Evolutionary conservation across 371 early-diverging fungal species (phyloP).

Genomic region (Neoconidiobolus thromboides): DNA sequence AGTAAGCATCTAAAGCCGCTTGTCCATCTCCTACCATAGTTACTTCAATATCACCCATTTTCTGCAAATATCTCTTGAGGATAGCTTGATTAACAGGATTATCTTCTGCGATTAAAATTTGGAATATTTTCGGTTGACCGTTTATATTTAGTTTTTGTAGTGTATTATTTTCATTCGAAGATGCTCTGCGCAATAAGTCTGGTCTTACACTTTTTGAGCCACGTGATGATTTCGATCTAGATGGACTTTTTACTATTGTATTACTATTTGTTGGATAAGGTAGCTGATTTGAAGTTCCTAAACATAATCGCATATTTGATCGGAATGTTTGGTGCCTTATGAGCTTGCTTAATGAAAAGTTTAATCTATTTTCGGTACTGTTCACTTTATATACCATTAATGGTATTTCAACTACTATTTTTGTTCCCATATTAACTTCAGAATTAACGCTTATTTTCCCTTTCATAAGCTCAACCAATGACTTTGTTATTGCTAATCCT

Average conservation of each 20-base stretch:
- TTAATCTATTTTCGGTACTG: background rate
- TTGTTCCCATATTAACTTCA: background rate
- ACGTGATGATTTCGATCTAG: background rate
- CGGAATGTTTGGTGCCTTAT: background rate
- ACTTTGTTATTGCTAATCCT: conserved; percentile 26
- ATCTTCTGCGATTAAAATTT: conserved; percentile 2
- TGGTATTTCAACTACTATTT: background rate
- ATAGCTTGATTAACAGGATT: conserved; percentile 6
- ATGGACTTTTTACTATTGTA: background rate
- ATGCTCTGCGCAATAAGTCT: background rate
- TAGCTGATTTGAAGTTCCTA: no score
- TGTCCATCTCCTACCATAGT: background rate
- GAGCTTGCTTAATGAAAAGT: background rate
- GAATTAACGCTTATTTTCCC: conserved; percentile 10
- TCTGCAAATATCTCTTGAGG: background rate
- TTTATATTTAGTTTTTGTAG: no score
- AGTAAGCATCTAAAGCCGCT: background rate
- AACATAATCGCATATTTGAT: background rate
- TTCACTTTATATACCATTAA: background rate
- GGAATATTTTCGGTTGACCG: background rate
- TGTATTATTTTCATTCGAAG: background rate
- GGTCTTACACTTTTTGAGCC: background rate
- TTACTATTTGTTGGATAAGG: background rate
- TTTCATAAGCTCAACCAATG: conserved; percentile 30
- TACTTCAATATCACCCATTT: background rate